These are phyloP conservation scores for Ogataea chonburiensis DNA, from an alignment of 805 yeast species.

Conservation along the genomic window DNA sequence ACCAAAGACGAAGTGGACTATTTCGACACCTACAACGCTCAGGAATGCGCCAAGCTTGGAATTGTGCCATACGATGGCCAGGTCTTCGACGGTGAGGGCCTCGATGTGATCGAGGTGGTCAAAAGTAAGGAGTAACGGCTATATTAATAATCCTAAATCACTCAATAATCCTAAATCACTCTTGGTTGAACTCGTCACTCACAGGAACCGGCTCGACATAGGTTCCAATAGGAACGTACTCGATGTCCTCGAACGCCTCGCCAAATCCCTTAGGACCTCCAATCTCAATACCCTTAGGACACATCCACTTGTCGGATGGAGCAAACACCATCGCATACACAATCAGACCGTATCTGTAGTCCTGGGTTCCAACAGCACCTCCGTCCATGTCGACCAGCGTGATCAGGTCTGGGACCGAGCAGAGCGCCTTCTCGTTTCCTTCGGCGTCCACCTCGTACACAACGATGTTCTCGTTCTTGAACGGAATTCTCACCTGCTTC, in stretches of 20 bases:
- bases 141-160: too few relatives aligned
- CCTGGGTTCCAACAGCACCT: constrained; percentile 48
- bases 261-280: constrained; percentile 40
- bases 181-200: constrained; percentile 9
- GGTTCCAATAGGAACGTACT: constrained; percentile 38
- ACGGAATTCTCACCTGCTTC: constrained; percentile 33
- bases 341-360: constrained; percentile 42
- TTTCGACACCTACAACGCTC: constrained; percentile 31
- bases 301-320: constrained; percentile 36
- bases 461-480: constrained; percentile 45
- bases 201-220: constrained; percentile 24
- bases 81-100: constrained; percentile 3
- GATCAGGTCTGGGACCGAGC: constrained; percentile 44
- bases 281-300: constrained; percentile 35
- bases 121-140: background rate
- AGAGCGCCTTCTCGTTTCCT: constrained; percentile 28
- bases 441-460: constrained; percentile 29
- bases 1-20: constrained; percentile 34
- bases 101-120: background rate
- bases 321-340: constrained; percentile 41
- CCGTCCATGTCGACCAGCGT: constrained; percentile 38
- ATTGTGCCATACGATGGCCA: constrained; percentile 25
- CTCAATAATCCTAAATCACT: too few relatives aligned
- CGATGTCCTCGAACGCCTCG: constrained; percentile 34
- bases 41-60: constrained; percentile 33